Evolutionary conservation across 306 rosid species (phyloP), one percentile per base, ranked within the genome.

Genomic region (Dalbergia cochinchinensis): DNA sequence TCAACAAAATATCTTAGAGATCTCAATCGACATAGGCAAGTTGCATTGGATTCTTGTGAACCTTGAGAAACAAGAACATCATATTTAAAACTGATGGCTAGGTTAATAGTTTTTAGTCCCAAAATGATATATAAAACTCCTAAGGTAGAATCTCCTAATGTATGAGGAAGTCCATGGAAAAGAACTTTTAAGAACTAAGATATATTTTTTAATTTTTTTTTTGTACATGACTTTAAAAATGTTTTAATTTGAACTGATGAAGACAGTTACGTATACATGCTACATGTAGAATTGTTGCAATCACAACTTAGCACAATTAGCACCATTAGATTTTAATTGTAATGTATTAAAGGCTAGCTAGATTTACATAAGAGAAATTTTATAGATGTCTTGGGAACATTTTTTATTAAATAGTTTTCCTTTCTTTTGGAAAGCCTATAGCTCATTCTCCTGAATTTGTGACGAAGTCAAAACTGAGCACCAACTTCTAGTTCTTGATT

Each of bases 1-100:
- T 88, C 92, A 48, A 90, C 97, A 15, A 93, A 85, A 82, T 86
- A 85, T 86, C 81, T 93, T 16, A 79, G 82, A 11, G 96, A 93
- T 74, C 85, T 90, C 64, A 80, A 83, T 67, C 83, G 73, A 11
- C 90, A 80, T 82, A 86, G 68, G 80, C 85, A 89, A 80, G 18
- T 93, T 64, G 96, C 91, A 11, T 80, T 91, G 39, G 81, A 6
- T 63, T 16, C n/a, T 54, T 54, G 60, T 54, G 20, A 54, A 54
- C 0, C 5, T 54, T 33, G 85, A 86, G 35, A 42, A 14, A 77
- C 31, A 77, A 69, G 5, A 34, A 63, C 11, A n/a, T 54, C 39
- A 63, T 26, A 75, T 11, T 50, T 74, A 8, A 68, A 77, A 18
- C 53, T 15, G 44, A 20, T 33, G 18, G 12, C 13, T 50, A 35